Base-by-base conservation (phyloP, 805 yeast species). In the Metschnikowia rubicola region DNA sequence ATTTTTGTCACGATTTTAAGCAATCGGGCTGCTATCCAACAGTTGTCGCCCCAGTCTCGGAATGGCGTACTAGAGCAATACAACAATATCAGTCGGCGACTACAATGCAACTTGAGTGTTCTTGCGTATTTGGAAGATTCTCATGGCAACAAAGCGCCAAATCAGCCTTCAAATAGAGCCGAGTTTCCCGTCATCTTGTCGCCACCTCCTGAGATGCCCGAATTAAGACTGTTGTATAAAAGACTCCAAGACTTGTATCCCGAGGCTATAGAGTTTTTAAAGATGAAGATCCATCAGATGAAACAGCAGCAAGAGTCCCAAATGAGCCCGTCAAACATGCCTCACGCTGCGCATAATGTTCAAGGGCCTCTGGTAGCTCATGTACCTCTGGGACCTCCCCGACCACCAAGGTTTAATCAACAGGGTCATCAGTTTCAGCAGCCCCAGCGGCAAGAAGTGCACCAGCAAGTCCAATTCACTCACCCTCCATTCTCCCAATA, bases 161-260 rank as follows among this genome's bases (percentile, higher is more conserved):
- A 60, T 5, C 63, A 59, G n/a, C 63, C 58, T 37, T 57, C 60
- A 0, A 49, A 49, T 43, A 59, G 41, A 47, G 59, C 40, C 52
- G 62, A 29, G 12, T 73, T 73, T 46, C 85, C 85, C 2, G 70
- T 74, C 30, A 75, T 79, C 35, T 69, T 79, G 48, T 65, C 77
- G 1, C 75, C 85, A 5, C 84, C 84, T 8, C 72, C 72, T 3
- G 83, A 78, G 38, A 68, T 78, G 65, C 81, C 83, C 0, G 84
- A 78, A 53, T 64, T 80, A 37, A 64, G 65, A 42, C 74, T 70
- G 34, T 67, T 74, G 35, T 80, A 80, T 58, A 66, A 67, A n/a
- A 65, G 68, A 41, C 62, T 75, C 28, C 77, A 74, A 54, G 74
- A 73, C 43, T 57, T 80, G 33, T 80, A 79, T 51, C 83, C 82